These are phyloP conservation scores for Tetracladium maxilliforme DNA, from an alignment of 2,329 filamentous ascomycete species.

Conservation along the genomic window DNA sequence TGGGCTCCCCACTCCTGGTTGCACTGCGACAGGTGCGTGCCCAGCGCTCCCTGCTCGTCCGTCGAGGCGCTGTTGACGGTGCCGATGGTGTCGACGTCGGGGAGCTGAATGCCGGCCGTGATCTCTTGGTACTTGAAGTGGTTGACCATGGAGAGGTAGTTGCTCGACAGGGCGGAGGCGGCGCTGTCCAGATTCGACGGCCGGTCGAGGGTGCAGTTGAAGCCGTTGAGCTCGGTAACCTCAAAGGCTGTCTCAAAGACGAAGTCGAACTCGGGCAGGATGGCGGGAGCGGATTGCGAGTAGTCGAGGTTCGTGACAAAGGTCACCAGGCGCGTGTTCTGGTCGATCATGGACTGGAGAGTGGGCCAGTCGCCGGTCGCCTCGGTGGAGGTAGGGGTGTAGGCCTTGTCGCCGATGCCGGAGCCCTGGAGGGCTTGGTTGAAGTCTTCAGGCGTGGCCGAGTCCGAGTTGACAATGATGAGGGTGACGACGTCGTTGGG, in stretches of 20 bases:
- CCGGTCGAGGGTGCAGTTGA: constrained; percentile 58
- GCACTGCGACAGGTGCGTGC: constrained; percentile 38
- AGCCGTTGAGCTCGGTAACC: constrained; percentile 43
- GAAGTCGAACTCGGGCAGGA: constrained; percentile 48
- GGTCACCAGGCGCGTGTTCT: constrained; percentile 48
- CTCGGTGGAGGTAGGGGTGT: constrained; percentile 30
- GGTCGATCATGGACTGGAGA: constrained; percentile 50
- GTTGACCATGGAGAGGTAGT: constrained; percentile 60
- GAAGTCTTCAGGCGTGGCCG: no score
- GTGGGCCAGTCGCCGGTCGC: constrained; percentile 48
- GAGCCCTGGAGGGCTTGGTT: no score
- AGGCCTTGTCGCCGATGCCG: constrained; percentile 47
- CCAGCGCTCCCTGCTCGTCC: constrained; percentile 33
- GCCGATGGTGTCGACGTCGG: constrained; percentile 42
- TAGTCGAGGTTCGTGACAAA: constrained; percentile 46
- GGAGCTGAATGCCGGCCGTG: constrained; percentile 39
- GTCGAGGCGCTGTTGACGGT: constrained; percentile 52
- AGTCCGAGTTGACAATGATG: constrained; percentile 58
- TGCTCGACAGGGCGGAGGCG: constrained; percentile 35
- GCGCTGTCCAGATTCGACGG: constrained; percentile 36
- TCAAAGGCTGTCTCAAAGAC: constrained; percentile 64
- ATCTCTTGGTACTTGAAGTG: constrained; percentile 58
- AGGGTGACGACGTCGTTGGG: constrained; percentile 64
- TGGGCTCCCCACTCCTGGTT: constrained; percentile 39
- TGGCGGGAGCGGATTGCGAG: constrained; percentile 31